phyloP scores from a whole-genome alignment of 1,139 yeast genomes.

The Pichia cactophila region DNA sequence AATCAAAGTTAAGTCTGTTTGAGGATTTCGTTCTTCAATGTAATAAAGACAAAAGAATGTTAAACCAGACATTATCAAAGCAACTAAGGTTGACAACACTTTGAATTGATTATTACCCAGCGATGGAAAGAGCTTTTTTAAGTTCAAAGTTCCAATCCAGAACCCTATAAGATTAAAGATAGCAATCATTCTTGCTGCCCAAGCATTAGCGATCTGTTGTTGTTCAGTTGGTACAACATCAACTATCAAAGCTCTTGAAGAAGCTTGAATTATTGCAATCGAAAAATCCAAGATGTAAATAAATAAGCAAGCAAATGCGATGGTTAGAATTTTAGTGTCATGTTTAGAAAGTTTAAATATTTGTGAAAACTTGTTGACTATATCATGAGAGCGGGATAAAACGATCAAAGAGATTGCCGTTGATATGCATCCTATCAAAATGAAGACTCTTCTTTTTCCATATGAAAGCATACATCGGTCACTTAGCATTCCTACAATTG shows the following conservation, averaged over 20 bases:
- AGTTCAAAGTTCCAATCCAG: slow-evolving; percentile 39
- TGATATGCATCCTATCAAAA: slow-evolving; percentile 42
- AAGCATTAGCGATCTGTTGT: slow-evolving; percentile 55
- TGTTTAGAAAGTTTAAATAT: slow-evolving; percentile 17
- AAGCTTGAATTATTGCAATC: slow-evolving; percentile 51
- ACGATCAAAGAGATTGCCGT: slow-evolving; percentile 38
- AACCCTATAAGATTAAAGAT: slow-evolving; percentile 50
- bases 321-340: slow-evolving; percentile 25
- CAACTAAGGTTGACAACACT: slow-evolving; percentile 39
- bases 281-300: slow-evolving; percentile 49
- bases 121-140: slow-evolving; percentile 29
- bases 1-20: slow-evolving; percentile 32
- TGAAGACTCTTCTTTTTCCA: slow-evolving; percentile 51
- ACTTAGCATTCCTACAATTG: slow-evolving; percentile 47
- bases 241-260: slow-evolving; percentile 52
- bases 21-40: slow-evolving; percentile 40
- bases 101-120: slow-evolving; percentile 46
- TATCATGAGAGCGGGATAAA: slow-evolving; percentile 41
- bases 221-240: slow-evolving; percentile 47
- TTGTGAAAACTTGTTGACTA: slow-evolving; percentile 27
- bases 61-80: slow-evolving; percentile 32
- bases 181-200: slow-evolving; percentile 68
- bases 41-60: slow-evolving; percentile 34
- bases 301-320: slow-evolving; percentile 42
- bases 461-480: slow-evolving; percentile 38